phyloP scores from a whole-genome alignment of 2,329 filamentous ascomycete genomes.

The Monosporascus sp. region DNA sequence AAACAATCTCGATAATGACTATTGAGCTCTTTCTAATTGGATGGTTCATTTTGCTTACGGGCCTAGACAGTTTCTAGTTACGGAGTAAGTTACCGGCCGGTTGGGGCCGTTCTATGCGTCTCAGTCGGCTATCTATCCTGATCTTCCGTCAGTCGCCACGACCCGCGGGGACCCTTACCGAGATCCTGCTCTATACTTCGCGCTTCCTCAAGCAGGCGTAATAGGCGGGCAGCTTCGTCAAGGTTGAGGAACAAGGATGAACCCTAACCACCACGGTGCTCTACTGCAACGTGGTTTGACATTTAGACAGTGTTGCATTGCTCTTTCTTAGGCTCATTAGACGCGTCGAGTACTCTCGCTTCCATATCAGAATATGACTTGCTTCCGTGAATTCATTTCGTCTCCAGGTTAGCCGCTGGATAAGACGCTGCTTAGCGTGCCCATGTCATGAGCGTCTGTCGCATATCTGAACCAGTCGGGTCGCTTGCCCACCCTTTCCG shows the following conservation, averaged over 20 bases:
- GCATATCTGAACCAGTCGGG: constrained; percentile 24
- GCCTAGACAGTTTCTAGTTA: background rate
- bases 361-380: constrained; percentile 2
- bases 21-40: background rate
- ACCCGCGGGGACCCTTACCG: no score
- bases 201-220: background rate
- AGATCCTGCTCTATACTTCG: no score
- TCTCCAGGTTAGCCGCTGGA: constrained; percentile 4
- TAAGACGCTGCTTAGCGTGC: background rate
- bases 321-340: background rate
- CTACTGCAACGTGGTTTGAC: background rate
- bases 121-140: no score
- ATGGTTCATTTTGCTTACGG: background rate
- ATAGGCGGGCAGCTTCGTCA: background rate
- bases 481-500: constrained; percentile 14
- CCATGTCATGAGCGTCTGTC: constrained; percentile 19
- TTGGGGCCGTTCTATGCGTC: no score
- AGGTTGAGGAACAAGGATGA: background rate
- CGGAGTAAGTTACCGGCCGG: background rate
- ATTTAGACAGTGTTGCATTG: background rate
- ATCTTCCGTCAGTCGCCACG: no score
- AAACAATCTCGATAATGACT: background rate
- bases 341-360: background rate
- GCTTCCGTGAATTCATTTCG: constrained; percentile 18
- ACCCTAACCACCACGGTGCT: background rate